Percentiles rank a stretch among this genome's conserved stretches.
phyloP scores from a whole-genome alignment of 805 yeast species.

The Suhomyces xylopsoci region DNA sequence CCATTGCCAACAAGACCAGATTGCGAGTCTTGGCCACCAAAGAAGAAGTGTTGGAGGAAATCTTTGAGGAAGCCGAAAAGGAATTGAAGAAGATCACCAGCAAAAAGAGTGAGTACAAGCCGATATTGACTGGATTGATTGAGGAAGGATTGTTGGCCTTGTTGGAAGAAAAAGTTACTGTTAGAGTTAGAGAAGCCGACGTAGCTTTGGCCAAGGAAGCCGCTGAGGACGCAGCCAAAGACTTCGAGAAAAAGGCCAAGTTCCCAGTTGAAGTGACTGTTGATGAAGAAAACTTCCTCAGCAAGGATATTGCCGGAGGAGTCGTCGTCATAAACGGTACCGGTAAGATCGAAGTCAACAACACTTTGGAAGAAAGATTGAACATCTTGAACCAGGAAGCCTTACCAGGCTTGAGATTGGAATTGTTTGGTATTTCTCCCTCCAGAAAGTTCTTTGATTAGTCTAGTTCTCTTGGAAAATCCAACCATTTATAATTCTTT shows the following conservation, averaged over 20 bases:
- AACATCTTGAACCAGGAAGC: constrained; percentile 77
- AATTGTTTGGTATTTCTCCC: constrained; percentile 79
- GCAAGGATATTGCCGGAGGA: constrained; percentile 79
- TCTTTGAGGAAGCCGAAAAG: constrained; percentile 66
- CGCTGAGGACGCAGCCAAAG: constrained; percentile 55
- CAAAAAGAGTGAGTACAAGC: constrained; percentile 58
- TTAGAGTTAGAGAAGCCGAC: constrained; percentile 69
- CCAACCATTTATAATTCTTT: not conserved
- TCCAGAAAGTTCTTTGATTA: constrained; percentile 90
- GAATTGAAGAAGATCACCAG: constrained; percentile 58
- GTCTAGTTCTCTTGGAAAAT: not conserved
- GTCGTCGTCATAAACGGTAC: constrained; percentile 63
- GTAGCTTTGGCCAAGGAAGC: constrained; percentile 59
- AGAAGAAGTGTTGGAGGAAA: constrained; percentile 67
- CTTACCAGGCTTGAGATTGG: constrained; percentile 88
- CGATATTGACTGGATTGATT: constrained; percentile 71
- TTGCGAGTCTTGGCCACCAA: constrained; percentile 84
- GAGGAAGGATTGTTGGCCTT: constrained; percentile 71
- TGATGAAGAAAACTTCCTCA: constrained; percentile 56
- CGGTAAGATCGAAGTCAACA: constrained; percentile 85
- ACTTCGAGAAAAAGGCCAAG: constrained; percentile 62
- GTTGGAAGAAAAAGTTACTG: constrained; percentile 63
- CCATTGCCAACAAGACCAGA: constrained; percentile 93
- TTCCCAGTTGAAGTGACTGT: constrained; percentile 53
- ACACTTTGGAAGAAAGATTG: constrained; percentile 93